Percentiles rank a stretch among this genome's conserved stretches.
These are phyloP conservation scores for Cyberlindnera nakhonratchasimensis DNA, from an alignment of 805 yeast genomes.

Conservation along the genomic window DNA sequence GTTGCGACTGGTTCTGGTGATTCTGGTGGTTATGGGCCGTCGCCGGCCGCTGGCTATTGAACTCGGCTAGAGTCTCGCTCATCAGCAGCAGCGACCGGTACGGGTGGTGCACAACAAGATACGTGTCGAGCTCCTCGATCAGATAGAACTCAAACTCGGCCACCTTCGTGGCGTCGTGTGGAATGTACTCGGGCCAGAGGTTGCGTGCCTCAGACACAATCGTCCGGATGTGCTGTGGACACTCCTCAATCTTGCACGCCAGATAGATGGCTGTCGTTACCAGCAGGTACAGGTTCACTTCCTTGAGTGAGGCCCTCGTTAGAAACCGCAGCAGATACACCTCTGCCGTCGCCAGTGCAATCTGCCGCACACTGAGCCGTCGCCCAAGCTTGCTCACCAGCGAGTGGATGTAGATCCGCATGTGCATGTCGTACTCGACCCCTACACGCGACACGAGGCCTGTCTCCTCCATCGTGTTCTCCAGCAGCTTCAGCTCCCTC, in stretches of 20 bases:
- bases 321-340: slow-evolving; percentile 78
- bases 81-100: slow-evolving; percentile 60
- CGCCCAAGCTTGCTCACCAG: slow-evolving; percentile 75
- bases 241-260: slow-evolving; percentile 92
- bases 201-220: slow-evolving; percentile 81
- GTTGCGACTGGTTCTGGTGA: not conserved
- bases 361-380: slow-evolving; percentile 71
- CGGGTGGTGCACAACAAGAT: slow-evolving; percentile 71
- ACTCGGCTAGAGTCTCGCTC: slow-evolving; percentile 31
- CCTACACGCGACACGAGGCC: slow-evolving; percentile 39
- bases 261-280: slow-evolving; percentile 84
- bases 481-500: slow-evolving; percentile 38
- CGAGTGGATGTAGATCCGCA: slow-evolving; percentile 77
- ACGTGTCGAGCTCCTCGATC: slow-evolving; percentile 80
- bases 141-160: slow-evolving; percentile 96
- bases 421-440: slow-evolving; percentile 43
- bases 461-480: slow-evolving; percentile 37
- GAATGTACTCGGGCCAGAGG: slow-evolving; percentile 92
- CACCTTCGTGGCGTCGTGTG: slow-evolving; percentile 83
- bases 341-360: slow-evolving; percentile 86
- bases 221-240: slow-evolving; percentile 88
- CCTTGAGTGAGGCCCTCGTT: slow-evolving; percentile 67
- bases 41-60: slow-evolving; percentile 9
- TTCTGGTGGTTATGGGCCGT: too few species aligned
- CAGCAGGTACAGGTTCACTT: slow-evolving; percentile 75